Base-by-base conservation (phyloP, 805 yeast genomes). In the Barnettozyma siamensis region DNA sequence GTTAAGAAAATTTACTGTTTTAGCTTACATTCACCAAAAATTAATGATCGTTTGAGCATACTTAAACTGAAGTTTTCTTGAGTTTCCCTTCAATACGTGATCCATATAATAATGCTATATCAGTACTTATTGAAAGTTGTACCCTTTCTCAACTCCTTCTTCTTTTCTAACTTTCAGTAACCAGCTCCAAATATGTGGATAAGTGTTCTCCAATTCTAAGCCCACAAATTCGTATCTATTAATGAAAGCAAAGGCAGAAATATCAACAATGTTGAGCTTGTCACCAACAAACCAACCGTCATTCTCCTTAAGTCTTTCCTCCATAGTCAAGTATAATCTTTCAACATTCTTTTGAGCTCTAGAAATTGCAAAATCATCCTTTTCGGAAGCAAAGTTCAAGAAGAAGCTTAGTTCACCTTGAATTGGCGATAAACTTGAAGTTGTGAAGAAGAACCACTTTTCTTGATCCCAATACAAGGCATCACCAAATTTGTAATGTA, bases 341-440 rank as follows among this genome's bases (percentile, higher is more conserved):
- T 61, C 62, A 7, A 48, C 38, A 52, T 67, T 76, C 43, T 80
- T 61, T 17, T 68, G 16, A 13, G 61, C 36, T 70, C 68, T 6
- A 66, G 80, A 50, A 70, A 75, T 18, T 65, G 72, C 37, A 72
- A 32, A 53, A 49, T 74, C 67, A 42, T 73, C 80, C 0, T 64
- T 59, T 7, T 78, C 73, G 49, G 42, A 66, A 7, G 41, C 40
- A 18, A 37, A 37, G 18, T 31, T 31, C 26, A 41, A 35, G 47
- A 75, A 78, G 51, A 68, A 75, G 44, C 60, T 56, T 35, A 69
- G 70, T 52, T 76, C 37, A 15, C 41, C 41, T 80, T 13, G 83
- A 81, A 49, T 73, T 42, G 82, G 81, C 18, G 80, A 78, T 15
- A 68, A 49, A 7, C 73, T 71, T 48, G 77, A 73, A 64, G 71